phyloP scores from a whole-genome alignment of 192 early-diverging fungal genomes.

The Coemansia sp. region DNA sequence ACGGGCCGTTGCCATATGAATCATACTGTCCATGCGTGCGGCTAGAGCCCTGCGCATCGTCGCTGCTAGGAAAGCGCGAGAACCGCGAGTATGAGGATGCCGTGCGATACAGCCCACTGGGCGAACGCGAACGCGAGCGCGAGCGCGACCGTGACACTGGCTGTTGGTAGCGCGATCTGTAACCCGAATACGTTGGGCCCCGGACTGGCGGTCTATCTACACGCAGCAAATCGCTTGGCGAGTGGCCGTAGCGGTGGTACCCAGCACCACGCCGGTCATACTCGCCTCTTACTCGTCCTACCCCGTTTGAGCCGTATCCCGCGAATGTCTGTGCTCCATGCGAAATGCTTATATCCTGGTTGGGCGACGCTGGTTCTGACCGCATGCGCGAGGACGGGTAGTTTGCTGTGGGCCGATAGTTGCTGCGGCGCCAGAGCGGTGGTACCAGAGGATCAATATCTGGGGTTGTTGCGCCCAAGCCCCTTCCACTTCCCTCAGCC shows the following conservation, averaged over 20 bases:
- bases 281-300: not conserved
- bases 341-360: not conserved
- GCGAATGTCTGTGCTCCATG: not conserved
- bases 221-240: slow-evolving; percentile 15
- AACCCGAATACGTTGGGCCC: slow-evolving; percentile 11
- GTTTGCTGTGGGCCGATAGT: not conserved
- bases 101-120: slow-evolving; percentile 8
- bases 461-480: not conserved
- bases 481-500: not conserved
- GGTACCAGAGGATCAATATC: not conserved
- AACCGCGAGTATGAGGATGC: slow-evolving; percentile 23
- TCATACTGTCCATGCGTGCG: not conserved
- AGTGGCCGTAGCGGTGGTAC: slow-evolving; percentile 22
- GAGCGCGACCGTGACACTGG: slow-evolving; percentile 11
- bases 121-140: slow-evolving; percentile 43
- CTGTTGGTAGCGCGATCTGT: slow-evolving; percentile 20
- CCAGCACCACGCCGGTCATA: slow-evolving; percentile 8
- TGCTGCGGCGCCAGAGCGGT: slow-evolving; percentile 19
- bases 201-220: slow-evolving; percentile 26
- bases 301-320: not conserved
- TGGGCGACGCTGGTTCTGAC: not conserved
- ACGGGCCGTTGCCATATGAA: slow-evolving; percentile 18
- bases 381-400: not conserved
- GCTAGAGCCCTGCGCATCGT: slow-evolving; percentile 8
- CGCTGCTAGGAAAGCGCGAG: slow-evolving; percentile 8